Base-by-base conservation (phyloP, 2,329 filamentous ascomycete species). In the Colletotrichum liriopes region DNA sequence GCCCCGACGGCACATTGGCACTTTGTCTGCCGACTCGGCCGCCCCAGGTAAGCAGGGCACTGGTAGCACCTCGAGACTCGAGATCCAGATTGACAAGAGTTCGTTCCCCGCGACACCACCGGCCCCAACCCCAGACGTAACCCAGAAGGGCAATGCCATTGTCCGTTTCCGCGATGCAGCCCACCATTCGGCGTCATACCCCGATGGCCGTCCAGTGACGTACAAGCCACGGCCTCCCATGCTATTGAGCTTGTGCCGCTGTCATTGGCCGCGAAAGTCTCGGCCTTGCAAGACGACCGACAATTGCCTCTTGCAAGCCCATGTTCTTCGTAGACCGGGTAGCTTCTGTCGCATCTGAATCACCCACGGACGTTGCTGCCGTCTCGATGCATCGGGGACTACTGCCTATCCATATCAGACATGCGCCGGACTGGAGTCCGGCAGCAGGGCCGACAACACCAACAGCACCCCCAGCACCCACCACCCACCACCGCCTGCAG, bases 361-460 rank as follows among this genome's bases (percentile, higher is more conserved):
- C 45, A 59, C 59, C 29, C 39, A 64, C 45, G 69, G 65, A 39
- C 54, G 37, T 49, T 47, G 59, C 59, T 64, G 56, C 32, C 47
- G 61, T 61, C 67, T 23, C 41, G 55, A 67, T 49, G 56, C 56
- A 67, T 62, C 49, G 56, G 58, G 65, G 29, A 39, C 41, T 29
- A 35, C 52, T 32, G 29, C 69, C 65, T 63, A 20, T 45, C 58
- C 41, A 62, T n/a, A 64, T 47, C 69, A 52, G 37, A 63, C 65
- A 23, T 64, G 32, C 59, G 59, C 69, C 62, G 65, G 59, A n/a
- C 59, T 43, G 26, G 41, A 63, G 52, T 64, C 69, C 45, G 54
- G 1, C 47, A 26, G n/a, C 45, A 23, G 12, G n/a, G 16, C 56
- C 37, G 45, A 37, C 52, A 60, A 35, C 54, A 62, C 43, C 39